Conservation (phyloP, 2,329 filamentous ascomycete genomes). For the Nothomitra cinnamomea region DNA sequence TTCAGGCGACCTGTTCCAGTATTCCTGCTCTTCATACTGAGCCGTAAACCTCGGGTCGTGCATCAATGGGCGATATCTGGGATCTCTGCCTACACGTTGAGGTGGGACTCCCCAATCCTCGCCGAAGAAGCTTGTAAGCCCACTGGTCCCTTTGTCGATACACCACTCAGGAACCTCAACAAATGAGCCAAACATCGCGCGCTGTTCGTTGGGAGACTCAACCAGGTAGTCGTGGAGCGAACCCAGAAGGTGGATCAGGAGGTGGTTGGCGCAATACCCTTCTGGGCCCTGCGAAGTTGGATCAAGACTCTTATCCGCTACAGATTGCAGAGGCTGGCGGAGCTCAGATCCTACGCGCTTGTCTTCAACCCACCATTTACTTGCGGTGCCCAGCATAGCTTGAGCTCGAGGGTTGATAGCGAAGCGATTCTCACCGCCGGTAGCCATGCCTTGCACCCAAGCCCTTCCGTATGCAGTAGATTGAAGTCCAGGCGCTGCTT, state of each 20-base stretch:
- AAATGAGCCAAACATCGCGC: background rate
- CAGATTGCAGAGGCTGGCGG: slow-evolving; percentile 1
- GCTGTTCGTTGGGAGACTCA: slow-evolving; percentile 14
- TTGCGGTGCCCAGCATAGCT: slow-evolving; percentile 1
- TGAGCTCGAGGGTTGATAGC: background rate
- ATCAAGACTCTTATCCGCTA: slow-evolving; percentile 1
- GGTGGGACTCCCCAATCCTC: slow-evolving; percentile 21
- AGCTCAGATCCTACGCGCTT: slow-evolving; percentile 3
- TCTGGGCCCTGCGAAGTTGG: background rate
- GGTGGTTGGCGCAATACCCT: slow-evolving; percentile 1
- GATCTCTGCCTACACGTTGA: slow-evolving; percentile 20
- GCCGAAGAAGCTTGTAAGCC: slow-evolving; percentile 26
- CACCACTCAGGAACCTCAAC: slow-evolving; percentile 18
- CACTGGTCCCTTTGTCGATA: slow-evolving; percentile 21
- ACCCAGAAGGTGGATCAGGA: slow-evolving; percentile 26
- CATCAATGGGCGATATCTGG: slow-evolving; percentile 15
- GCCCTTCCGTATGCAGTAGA: background rate
- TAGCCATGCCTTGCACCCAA: background rate
- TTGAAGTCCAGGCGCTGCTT: background rate
- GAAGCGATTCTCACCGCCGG: background rate
- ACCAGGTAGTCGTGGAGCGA: slow-evolving; percentile 25
- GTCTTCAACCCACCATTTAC: slow-evolving; percentile 6
- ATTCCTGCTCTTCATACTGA: slow-evolving; percentile 1
- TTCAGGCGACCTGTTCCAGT: background rate
- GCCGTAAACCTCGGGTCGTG: slow-evolving; percentile 2